These are phyloP conservation scores for Colletotrichum simmondsii DNA, from an alignment of 2,329 filamentous ascomycete species.

Conservation along the genomic window DNA sequence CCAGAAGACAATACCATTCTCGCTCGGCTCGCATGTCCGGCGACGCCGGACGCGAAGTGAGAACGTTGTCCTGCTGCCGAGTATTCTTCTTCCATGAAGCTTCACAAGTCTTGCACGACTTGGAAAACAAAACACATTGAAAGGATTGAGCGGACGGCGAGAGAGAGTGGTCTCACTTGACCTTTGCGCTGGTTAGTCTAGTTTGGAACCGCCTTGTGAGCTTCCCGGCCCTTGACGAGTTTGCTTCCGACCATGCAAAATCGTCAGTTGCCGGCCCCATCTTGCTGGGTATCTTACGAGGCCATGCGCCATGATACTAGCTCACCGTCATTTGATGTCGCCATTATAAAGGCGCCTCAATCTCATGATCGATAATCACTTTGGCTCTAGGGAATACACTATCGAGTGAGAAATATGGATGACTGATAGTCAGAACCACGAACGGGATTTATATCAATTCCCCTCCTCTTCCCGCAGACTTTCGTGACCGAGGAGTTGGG, in stretches of 20 bases:
- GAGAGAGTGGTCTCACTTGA: not conserved
- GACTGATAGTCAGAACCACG: not conserved
- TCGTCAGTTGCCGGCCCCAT: not conserved
- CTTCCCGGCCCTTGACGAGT: not conserved
- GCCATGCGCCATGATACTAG: not conserved
- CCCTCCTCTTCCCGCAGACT: not conserved
- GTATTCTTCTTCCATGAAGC: not conserved
- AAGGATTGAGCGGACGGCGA: not conserved
- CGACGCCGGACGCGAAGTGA: not conserved
- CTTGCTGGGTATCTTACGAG: not conserved
- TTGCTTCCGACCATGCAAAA: not conserved
- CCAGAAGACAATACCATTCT: not conserved
- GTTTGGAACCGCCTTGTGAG: not conserved
- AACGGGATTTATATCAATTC: not conserved
- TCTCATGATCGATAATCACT: not conserved
- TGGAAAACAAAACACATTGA: not conserved
- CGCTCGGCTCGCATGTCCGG: not conserved
- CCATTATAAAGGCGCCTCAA: not conserved
- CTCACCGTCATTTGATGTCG: not conserved
- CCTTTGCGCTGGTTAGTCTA: not conserved
- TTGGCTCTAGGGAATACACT: not conserved
- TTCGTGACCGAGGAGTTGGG: not conserved
- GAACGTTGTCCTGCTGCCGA: not conserved
- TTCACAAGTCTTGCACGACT: not conserved
- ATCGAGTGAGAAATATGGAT: not conserved